A percentile compares a stretch with the other conserved stretches of the same genome.
phyloP scores from a whole-genome alignment of 2,329 filamentous ascomycete genomes.

The Hymenoscyphus albidus region DNA sequence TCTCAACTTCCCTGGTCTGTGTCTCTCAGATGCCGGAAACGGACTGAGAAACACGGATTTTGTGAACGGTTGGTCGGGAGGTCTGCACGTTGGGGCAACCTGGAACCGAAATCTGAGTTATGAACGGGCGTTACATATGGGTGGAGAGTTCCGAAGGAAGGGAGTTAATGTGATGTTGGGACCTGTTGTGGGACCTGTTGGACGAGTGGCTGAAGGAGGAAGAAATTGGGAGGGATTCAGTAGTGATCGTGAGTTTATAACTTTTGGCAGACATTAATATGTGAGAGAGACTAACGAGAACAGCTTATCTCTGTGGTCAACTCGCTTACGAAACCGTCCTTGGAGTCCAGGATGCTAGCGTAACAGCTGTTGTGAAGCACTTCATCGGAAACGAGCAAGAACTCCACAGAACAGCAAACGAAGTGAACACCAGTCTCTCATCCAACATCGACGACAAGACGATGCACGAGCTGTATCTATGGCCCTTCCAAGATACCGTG shows the following conservation, averaged over 20 bases:
- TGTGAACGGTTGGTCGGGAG: constrained; percentile 27
- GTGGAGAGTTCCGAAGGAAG: constrained; percentile 65
- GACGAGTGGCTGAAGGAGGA: constrained; percentile 63
- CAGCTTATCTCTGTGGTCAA: constrained; percentile 59
- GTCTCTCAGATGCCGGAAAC: constrained; percentile 61
- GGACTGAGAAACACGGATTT: constrained; percentile 62
- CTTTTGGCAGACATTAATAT: not conserved
- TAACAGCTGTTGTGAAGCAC: constrained; percentile 30
- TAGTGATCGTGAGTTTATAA: constrained; percentile 24
- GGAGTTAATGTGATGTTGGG: constrained; percentile 52
- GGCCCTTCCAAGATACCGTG: constrained; percentile 82
- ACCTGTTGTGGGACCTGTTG: constrained; percentile 59
- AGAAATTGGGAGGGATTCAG: constrained; percentile 60
- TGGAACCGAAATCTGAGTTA: constrained; percentile 66
- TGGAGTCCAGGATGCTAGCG: constrained; percentile 27
- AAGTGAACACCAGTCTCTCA: constrained; percentile 44
- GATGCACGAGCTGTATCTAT: constrained; percentile 73
- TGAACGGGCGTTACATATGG: constrained; percentile 64
- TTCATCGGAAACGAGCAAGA: constrained; percentile 78
- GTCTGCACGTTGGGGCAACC: constrained; percentile 21
- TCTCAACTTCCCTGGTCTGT: constrained; percentile 56
- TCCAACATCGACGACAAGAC: constrained; percentile 75
- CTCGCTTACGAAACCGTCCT: constrained; percentile 23
- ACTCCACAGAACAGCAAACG: constrained; percentile 40
- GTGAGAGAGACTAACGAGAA: constrained; percentile 32